Evolutionary conservation across 805 yeast genomes (phyloP).

Genomic region (Hanseniaspora jakobsenii): DNA sequence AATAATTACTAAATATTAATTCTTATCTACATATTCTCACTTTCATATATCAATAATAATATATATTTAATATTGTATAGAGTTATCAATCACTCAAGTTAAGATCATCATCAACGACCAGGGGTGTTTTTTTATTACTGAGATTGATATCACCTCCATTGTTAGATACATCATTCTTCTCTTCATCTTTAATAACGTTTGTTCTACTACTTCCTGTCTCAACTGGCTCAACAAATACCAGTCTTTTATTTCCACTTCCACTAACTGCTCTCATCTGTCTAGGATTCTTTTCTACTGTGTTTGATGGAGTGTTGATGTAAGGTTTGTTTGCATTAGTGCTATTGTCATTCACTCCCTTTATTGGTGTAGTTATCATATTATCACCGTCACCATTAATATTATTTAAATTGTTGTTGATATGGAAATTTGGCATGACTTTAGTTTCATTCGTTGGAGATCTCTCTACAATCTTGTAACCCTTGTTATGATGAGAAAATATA

Average conservation of each 20-base stretch:
- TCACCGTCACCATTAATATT: background rate
- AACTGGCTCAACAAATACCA: conserved; percentile 14
- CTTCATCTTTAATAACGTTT: too few relatives aligned
- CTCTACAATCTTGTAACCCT: conserved; percentile 12
- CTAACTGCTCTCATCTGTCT: conserved; percentile 11
- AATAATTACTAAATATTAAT: too few relatives aligned
- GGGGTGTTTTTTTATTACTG: background rate
- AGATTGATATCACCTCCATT: too few relatives aligned
- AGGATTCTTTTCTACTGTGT: background rate
- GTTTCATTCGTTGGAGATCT: conserved; percentile 9
- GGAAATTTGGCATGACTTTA: conserved; percentile 10
- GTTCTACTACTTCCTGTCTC: too few relatives aligned
- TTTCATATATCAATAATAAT: too few relatives aligned
- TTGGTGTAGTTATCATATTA: too few relatives aligned
- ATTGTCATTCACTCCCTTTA: too few relatives aligned
- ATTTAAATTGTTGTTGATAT: conserved; percentile 2
- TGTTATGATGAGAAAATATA: conserved; percentile 5
- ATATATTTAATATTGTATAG: too few relatives aligned
- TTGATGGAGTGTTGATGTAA: conserved; percentile 10
- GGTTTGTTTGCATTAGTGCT: too few relatives aligned
- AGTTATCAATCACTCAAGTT: conserved; percentile 13
- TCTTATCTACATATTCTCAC: too few relatives aligned
- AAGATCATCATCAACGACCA: conserved; percentile 13
- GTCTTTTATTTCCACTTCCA: conserved; percentile 14
- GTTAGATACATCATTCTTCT: too few relatives aligned